Base-by-base conservation (phyloP, 768 basidiomycete genomes). In the Pulveroboletus sp. region DNA sequence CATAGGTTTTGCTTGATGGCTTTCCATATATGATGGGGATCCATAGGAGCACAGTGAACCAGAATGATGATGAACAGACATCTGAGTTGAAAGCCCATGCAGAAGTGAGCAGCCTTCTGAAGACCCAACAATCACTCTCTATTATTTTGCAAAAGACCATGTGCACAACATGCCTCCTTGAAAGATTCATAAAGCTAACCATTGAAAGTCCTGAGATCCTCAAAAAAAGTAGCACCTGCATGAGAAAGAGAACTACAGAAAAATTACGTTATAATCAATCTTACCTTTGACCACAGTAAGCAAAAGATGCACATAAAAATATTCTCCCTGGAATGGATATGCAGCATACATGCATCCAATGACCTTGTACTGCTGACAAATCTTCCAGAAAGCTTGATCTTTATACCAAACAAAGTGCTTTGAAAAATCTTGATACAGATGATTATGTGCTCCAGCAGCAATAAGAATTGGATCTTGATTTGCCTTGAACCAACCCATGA, bases 231-330 rank as follows among this genome's bases (percentile, higher is more conserved):
- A 8, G 32, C 32, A 34, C 32, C 32, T 34, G 16, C n/a, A 13
- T 34, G 27, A 29, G 12, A 29, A 34, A 13, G 14, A 34, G 32
- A 34, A n/a, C 6, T 5, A 13, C 5, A 34, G 7, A 11, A 8
- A 40, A 24, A 6, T 13, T 23, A 30, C n/a, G 49, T 60, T 45
- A 6, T 31, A 22, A 55, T 70, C 71, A 19, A n/a, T 8, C 14
- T 8, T 34, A 34, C 16, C 32, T 34, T 34, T 34, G 27, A 29
- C 27, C 27, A 29, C 27, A 29, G 27, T 29, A 6, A 29, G 12
- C 6, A 29, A 12, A 29, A 29, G 27, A 6, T 12, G 6, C 27
- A 29, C 6, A 12, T 29, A 29, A 29, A 29, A 29, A 12, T 6
- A 12, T 12, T 29, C 27, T 29, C 27, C 27, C 12, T 29, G 27